Evolutionary conservation across 2,329 filamentous ascomycete species (phyloP).

Genomic region (Periconia macrospinosa): DNA sequence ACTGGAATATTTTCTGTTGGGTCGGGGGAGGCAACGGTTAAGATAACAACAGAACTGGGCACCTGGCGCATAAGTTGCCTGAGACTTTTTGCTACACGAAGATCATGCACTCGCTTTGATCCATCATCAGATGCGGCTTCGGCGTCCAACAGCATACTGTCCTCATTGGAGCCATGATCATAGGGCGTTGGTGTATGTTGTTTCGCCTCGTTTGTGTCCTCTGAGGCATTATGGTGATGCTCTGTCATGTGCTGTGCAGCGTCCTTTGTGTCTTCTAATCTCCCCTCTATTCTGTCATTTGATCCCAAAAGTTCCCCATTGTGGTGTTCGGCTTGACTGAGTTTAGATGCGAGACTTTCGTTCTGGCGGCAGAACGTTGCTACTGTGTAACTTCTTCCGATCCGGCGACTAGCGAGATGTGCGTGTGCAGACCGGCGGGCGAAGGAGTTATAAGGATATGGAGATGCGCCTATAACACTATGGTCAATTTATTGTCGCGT

Average conservation of each 20-base stretch:
- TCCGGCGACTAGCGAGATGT: background rate
- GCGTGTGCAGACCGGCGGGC: background rate
- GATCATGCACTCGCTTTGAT: background rate
- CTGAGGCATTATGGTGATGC: background rate
- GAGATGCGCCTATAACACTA: background rate
- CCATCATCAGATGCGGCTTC: background rate
- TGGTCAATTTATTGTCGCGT: background rate
- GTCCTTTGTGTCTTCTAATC: too few species aligned
- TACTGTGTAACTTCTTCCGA: background rate
- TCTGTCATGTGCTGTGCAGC: too few species aligned
- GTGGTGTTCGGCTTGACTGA: background rate
- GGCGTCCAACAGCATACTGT: background rate
- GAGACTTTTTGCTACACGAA: background rate
- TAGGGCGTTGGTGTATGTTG: background rate
- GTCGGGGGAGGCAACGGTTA: conserved; percentile 45
- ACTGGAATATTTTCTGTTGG: conserved; percentile 13
- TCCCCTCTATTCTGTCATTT: too few species aligned
- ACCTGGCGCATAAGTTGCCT: conserved; percentile 54
- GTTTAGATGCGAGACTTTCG: background rate
- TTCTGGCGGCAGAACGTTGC: background rate
- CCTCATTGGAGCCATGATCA: background rate
- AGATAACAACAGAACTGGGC: conserved; percentile 59
- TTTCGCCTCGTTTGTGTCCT: background rate
- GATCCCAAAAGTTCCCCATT: too few species aligned
- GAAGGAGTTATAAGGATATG: background rate